Evolutionary conservation across 805 yeast species (phyloP).

Genomic region (Teunomyces barrocoloradensis): DNA sequence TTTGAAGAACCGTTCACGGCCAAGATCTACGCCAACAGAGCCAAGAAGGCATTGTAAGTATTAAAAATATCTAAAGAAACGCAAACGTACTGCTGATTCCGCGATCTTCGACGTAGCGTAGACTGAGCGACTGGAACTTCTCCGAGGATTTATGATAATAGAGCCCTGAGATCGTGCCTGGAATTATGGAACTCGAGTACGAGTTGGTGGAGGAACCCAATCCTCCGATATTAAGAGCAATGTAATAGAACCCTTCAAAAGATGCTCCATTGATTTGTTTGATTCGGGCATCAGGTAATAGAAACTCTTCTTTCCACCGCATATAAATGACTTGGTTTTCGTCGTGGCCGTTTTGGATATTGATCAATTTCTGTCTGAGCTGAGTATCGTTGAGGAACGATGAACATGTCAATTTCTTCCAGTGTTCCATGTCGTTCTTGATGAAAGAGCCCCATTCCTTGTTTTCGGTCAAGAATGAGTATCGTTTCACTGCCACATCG

Average conservation of each 20-base stretch:
- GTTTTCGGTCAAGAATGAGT: conserved; percentile 59
- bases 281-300: conserved; percentile 75
- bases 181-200: conserved; percentile 22
- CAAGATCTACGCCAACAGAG: conserved; percentile 77
- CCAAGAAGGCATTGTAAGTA: conserved; percentile 19
- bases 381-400: conserved; percentile 48
- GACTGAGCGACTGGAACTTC: conserved; percentile 72
- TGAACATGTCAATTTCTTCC: conserved; percentile 45
- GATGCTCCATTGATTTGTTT: conserved; percentile 69
- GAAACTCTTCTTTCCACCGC: conserved; percentile 93
- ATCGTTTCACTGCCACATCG: conserved; percentile 18
- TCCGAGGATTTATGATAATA: conserved; percentile 82
- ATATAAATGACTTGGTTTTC: conserved; percentile 55
- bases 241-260: conserved; percentile 89
- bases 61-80: conserved; percentile 12
- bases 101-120: conserved; percentile 51
- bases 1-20: conserved; percentile 98
- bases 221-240: conserved; percentile 68
- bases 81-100: conserved; percentile 33
- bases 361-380: conserved; percentile 24
- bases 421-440: conserved; percentile 48
- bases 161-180: conserved; percentile 75
- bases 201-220: not conserved
- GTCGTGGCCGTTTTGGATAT: conserved; percentile 29
- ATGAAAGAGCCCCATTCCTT: conserved; percentile 52